These are phyloP conservation scores for Earliella scabrosa DNA, from an alignment of 1,284 basidiomycete genomes.

Conservation along the genomic window DNA sequence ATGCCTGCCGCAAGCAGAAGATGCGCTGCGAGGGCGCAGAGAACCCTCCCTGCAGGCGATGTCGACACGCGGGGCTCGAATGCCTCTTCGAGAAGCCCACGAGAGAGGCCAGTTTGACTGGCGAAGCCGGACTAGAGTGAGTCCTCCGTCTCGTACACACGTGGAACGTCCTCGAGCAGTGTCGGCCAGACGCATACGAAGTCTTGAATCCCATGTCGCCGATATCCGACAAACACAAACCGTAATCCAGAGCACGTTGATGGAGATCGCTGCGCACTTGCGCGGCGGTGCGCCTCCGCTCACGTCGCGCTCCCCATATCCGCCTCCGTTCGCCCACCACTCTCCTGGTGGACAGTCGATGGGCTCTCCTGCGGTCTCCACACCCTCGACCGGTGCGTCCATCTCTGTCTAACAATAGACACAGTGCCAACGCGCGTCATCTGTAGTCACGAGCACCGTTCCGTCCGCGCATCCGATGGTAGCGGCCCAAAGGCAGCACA, in stretches of 20 bases:
- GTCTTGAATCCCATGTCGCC: slow-evolving; percentile 81
- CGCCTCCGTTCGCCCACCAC: slow-evolving; percentile 58
- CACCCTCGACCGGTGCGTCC: slow-evolving; percentile 48
- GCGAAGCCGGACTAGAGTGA: slow-evolving; percentile 87
- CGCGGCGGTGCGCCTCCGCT: slow-evolving; percentile 50
- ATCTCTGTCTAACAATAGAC: slow-evolving; percentile 40
- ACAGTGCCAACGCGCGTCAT: slow-evolving; percentile 33
- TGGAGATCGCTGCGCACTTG: slow-evolving; percentile 74
- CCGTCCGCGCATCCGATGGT: slow-evolving; percentile 30
- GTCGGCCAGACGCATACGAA: slow-evolving; percentile 75
- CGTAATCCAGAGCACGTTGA: slow-evolving; percentile 75
- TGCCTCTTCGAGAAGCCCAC: slow-evolving; percentile 92
- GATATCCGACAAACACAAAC: slow-evolving; percentile 73
- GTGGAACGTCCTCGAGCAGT: slow-evolving; percentile 11
- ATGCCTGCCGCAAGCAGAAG: slow-evolving; percentile 86
- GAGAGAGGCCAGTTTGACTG: slow-evolving; percentile 80
- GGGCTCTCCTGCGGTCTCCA: slow-evolving; percentile 66
- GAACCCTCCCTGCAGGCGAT: slow-evolving; percentile 89
- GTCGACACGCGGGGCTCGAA: slow-evolving; percentile 81
- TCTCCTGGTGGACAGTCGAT: slow-evolving; percentile 63
- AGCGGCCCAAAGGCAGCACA: slow-evolving; percentile 23
- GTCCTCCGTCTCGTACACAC: slow-evolving; percentile 37
- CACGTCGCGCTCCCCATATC: slow-evolving; percentile 62
- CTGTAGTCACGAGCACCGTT: slow-evolving; percentile 30
- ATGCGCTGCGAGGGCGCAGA: slow-evolving; percentile 91